Percentiles rank a stretch among this genome's conserved stretches.
These are phyloP conservation scores for Athelia psychrophila DNA, from an alignment of 1,284 basidiomycete genomes.

Conservation along the genomic window DNA sequence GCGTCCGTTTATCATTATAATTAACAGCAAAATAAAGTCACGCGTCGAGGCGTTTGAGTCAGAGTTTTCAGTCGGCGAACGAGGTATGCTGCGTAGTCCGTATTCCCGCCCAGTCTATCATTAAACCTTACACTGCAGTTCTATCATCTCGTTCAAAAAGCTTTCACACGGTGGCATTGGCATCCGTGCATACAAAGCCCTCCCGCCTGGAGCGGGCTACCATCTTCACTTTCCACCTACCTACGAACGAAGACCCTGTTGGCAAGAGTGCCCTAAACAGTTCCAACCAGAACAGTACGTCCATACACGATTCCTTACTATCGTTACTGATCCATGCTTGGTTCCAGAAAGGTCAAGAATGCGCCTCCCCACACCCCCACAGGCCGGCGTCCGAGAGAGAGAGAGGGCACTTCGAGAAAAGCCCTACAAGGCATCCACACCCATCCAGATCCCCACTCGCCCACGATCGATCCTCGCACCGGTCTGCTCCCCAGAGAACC, in stretches of 20 bases:
- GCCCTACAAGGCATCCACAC: conserved; percentile 22
- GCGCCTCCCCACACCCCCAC: not conserved
- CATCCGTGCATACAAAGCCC: not conserved
- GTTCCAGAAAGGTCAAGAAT: not conserved
- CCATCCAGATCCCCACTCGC: conserved; percentile 36
- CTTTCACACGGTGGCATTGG: not conserved
- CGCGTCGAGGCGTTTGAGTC: not conserved
- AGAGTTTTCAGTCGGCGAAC: not conserved
- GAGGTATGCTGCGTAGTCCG: not conserved
- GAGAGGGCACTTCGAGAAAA: not conserved
- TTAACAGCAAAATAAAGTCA: not conserved
- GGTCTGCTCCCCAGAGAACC: conserved; percentile 14
- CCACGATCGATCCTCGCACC: conserved; percentile 17
- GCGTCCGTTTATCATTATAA: not conserved
- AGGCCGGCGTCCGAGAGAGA: not conserved
- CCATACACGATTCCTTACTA: not conserved
- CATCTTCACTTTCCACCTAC: not conserved
- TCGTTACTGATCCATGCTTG: not conserved
- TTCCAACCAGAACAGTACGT: not conserved
- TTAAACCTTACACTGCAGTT: not conserved
- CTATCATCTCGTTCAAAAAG: not conserved
- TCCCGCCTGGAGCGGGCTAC: not conserved
- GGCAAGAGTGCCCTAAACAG: not conserved
- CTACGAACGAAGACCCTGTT: not conserved
- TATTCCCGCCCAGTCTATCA: not conserved